A percentile compares a stretch with the other conserved stretches of the same genome.
These are phyloP conservation scores for Leishmania tropica DNA, from an alignment of 208 protist genomes.

Conservation along the genomic window DNA sequence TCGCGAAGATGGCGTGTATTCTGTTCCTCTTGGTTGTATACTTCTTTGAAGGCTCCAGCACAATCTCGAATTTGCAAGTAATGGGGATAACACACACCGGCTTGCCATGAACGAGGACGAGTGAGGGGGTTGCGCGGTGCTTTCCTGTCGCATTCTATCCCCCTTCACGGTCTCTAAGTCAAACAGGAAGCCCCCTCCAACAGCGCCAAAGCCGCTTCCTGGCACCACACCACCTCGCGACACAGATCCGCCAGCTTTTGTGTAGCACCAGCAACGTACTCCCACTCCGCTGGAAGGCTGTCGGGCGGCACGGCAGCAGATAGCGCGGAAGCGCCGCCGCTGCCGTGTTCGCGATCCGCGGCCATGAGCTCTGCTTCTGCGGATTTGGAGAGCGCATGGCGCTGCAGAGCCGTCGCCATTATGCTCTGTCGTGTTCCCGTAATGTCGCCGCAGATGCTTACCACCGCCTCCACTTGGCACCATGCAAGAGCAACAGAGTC, in stretches of 20 bases:
- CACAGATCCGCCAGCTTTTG: slow-evolving; percentile 19
- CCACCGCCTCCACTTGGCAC: slow-evolving; percentile 13
- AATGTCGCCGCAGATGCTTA: slow-evolving; percentile 26
- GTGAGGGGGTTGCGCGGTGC: not conserved
- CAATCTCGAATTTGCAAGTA: too few species aligned
- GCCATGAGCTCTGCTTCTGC: not conserved
- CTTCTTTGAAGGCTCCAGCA: not conserved
- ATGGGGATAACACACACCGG: not conserved
- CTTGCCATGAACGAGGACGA: not conserved
- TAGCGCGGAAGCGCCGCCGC: not conserved
- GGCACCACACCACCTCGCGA: slow-evolving; percentile 17
- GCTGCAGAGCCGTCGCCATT: slow-evolving; percentile 13
- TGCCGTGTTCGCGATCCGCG: not conserved
- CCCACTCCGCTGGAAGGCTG: slow-evolving; percentile 11
- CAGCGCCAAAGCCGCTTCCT: slow-evolving; percentile 22
- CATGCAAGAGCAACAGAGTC: not conserved
- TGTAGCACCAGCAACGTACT: slow-evolving; percentile 9
- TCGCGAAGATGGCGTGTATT: not conserved
- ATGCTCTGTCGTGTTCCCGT: not conserved
- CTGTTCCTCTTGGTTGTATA: not conserved
- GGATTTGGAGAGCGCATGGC: slow-evolving; percentile 7
- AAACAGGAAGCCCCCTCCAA: slow-evolving; percentile 13
- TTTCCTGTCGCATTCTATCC: not conserved
- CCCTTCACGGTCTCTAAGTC: not conserved
- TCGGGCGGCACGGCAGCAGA: not conserved